phyloP scores from a whole-genome alignment of 306 rosid genomes.

The Acacia melanoxylon region DNA sequence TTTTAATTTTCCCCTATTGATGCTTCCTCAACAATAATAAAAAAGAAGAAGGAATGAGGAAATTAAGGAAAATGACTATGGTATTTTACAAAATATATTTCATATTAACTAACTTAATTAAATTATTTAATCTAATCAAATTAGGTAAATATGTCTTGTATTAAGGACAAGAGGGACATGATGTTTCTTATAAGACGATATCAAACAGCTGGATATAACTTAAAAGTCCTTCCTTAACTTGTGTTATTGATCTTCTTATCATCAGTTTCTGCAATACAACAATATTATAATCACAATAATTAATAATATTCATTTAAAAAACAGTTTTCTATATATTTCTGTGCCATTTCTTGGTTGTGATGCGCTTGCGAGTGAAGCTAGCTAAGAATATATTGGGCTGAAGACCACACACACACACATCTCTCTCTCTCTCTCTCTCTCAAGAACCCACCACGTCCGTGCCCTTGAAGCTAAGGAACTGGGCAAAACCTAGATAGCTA shows the following conservation, averaged over 20 bases:
- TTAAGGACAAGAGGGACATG: neutral
- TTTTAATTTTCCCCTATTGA: too few species aligned
- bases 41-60: too few species aligned
- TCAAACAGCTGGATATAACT: neutral
- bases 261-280: neutral
- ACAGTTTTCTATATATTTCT: constrained; percentile 68
- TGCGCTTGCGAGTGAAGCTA: constrained; percentile 46
- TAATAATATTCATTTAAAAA: neutral
- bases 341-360: constrained; percentile 72
- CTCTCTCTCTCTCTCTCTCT: constrained; percentile 29
- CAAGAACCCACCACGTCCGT: constrained; percentile 66
- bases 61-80: too few species aligned
- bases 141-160: too few species aligned
- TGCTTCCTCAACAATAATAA: too few species aligned
- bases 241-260: neutral
- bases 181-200: neutral
- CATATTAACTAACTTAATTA: too few species aligned
- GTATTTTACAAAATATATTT: too few species aligned
- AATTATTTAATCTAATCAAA: too few species aligned
- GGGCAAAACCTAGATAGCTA: constrained; percentile 5
- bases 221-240: neutral
- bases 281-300: neutral
- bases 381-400: constrained; percentile 43
- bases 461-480: constrained; percentile 84
- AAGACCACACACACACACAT: constrained; percentile 46